Evolutionary conservation across 2,329 filamentous ascomycete genomes (phyloP), one percentile per base, ranked within the genome.

Genomic region (Clarireedia paspali): DNA sequence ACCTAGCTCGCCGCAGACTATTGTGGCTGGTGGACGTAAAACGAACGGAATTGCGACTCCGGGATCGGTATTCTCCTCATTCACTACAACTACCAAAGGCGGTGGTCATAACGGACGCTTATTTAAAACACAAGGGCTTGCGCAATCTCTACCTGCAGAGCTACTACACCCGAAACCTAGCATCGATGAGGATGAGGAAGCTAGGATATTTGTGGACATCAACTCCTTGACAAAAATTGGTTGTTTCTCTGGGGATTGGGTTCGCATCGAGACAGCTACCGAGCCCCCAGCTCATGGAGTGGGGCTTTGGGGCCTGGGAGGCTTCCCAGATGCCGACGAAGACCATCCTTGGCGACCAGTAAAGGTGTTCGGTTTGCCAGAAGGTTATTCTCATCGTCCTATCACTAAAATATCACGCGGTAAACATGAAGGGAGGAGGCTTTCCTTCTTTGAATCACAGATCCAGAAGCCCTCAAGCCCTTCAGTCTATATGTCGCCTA

Each of bases 241-340:
- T 15, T 97, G 92, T 70, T 99, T 99, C 68, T 97, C 92, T 0
- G 94, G 94, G 30, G 94, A 99, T 68, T 99, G 94, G 94, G 90
- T 96, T 10, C 85, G 87, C 23, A 77, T 96, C 10, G 90, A 96
- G 72, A 79, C 83, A 5, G 81, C 88, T 0, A 80, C 88, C 62
- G 89, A 91, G 67, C 87, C 89, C 57, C 86, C 81, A 23, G 74
- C 76, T 15, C 87, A 83, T 69, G 87, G 78, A 17, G 82, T 82
- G 62, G 87, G 80, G 50, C 74, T 79, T 0, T 87, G 85, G 73
- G 85, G 85, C 2, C 75, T 90, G 3, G 83, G 83, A 23, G 84
- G 82, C 59, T 88, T 85, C 61, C 81, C 80, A 6, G 77, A 81
- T n/a, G 73, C 78, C 9, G 78, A 84, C n/a, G 74, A 80, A 3